phyloP scores from a whole-genome alignment of 2,329 filamentous ascomycete genomes.

The Aureobasidium sp. region DNA sequence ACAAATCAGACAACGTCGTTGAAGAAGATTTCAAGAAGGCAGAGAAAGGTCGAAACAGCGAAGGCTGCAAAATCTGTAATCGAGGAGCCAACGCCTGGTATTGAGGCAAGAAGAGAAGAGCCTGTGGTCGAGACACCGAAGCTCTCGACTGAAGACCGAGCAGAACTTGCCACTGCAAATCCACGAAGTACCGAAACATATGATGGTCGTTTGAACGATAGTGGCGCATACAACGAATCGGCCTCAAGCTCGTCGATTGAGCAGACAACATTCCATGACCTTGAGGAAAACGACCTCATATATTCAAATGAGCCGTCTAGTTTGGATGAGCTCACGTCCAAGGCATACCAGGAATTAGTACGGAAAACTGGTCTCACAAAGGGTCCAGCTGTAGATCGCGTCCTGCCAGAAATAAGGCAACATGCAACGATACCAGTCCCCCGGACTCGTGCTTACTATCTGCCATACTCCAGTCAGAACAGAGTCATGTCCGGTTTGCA shows the following conservation, averaged over 20 bases:
- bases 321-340: not conserved
- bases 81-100: no score
- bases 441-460: not conserved
- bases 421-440: not conserved
- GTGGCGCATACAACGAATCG: not conserved
- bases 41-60: not conserved
- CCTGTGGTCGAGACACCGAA: not conserved
- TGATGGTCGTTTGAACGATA: not conserved
- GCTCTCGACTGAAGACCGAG: not conserved
- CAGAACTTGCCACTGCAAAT: not conserved
- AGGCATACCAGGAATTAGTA: not conserved
- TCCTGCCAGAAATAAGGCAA: not conserved
- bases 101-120: not conserved
- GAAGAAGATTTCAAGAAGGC: not conserved
- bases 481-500: not conserved
- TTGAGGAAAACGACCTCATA: not conserved
- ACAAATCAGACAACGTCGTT: not conserved
- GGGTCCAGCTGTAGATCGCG: not conserved
- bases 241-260: not conserved
- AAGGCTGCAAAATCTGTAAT: not conserved
- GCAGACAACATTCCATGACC: not conserved
- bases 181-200: not conserved
- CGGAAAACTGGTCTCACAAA: not conserved
- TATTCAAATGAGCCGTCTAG: not conserved
- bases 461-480: not conserved